Conservation (phyloP, 345 rosid genomes). For the Rhodomyrtus tomentosa region DNA sequence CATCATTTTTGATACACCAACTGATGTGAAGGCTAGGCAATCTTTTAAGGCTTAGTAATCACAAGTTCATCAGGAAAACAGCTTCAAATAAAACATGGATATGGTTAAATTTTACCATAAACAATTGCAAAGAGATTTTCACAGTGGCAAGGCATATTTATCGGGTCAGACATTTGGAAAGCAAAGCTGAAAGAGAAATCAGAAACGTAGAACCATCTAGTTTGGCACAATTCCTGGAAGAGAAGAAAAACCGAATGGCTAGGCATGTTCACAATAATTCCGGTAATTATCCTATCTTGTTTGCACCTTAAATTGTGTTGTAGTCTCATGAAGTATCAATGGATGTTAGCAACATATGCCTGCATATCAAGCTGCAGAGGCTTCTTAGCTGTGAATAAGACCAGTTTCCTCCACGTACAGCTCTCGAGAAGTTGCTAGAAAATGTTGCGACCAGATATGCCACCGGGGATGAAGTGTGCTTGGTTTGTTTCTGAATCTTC, state of each 20-base stretch:
- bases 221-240: neutral
- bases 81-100: neutral
- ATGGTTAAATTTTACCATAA: neutral
- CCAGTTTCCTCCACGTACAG: conserved; percentile 8
- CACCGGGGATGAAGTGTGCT: conserved; percentile 33
- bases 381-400: neutral
- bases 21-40: neutral
- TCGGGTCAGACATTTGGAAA: neutral
- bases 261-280: neutral
- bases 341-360: neutral
- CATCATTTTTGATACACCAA: neutral
- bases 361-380: neutral
- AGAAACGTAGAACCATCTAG: neutral
- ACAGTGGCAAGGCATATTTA: neutral
- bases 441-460: conserved; percentile 23
- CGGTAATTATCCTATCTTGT: neutral
- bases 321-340: neutral
- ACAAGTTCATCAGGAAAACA: neutral
- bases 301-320: neutral
- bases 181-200: neutral
- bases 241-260: neutral
- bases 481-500: conserved; percentile 18
- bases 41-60: neutral
- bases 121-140: neutral
- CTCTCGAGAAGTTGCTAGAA: conserved; percentile 41